These are phyloP conservation scores for Salix koriyanagi DNA, from an alignment of 345 rosid species.

Conservation along the genomic window DNA sequence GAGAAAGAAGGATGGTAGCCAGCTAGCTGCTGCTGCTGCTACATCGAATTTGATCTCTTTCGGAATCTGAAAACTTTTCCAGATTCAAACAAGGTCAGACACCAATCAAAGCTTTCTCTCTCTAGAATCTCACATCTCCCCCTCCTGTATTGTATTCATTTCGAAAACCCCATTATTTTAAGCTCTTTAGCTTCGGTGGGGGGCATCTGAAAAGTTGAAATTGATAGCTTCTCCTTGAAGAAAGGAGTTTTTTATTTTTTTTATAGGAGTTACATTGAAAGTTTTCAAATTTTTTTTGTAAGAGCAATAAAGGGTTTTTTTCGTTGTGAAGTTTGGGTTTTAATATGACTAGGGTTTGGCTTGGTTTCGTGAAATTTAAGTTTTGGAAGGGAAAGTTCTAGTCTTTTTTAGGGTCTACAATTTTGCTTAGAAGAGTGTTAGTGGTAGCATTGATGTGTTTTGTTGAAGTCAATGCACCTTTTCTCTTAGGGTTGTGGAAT, in stretches of 20 bases:
- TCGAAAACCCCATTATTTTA: conserved; percentile 4
- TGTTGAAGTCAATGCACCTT: background rate
- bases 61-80: conserved; percentile 10
- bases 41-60: conserved; percentile 2
- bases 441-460: conserved; percentile 4
- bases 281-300: background rate
- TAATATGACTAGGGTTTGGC: background rate
- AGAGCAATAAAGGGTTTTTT: background rate
- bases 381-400: conserved; percentile 2
- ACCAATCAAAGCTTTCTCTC: conserved; percentile 1
- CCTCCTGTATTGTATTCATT: conserved; percentile 5
- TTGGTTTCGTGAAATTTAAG: background rate
- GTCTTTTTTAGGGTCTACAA: background rate
- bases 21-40: background rate
- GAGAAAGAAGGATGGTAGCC: background rate
- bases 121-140: conserved; percentile 8
- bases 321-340: background rate
- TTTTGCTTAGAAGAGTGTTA: conserved; percentile 2
- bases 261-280: conserved; percentile 3
- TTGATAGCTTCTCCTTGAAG: background rate
- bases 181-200: conserved; percentile 3
- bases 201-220: conserved; percentile 10
- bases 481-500: conserved; percentile 1
- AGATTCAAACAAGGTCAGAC: conserved; percentile 33
- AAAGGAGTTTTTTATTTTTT: background rate